Evolutionary conservation across 768 basidiomycete genomes (phyloP).

Genomic region (Mycena vitilis): DNA sequence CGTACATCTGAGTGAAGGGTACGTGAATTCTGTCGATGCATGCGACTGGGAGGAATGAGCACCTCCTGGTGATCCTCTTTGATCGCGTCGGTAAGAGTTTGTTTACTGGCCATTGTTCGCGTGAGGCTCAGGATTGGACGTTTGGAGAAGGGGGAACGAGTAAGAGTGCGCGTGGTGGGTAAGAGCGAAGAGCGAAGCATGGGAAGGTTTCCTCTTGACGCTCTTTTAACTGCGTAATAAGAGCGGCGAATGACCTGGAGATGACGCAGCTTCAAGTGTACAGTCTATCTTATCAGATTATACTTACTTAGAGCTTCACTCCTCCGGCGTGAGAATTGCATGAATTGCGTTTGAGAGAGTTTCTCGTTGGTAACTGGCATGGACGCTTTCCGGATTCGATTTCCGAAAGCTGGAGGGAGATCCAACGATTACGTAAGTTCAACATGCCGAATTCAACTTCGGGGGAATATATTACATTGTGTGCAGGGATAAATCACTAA

Average conservation of each 20-base stretch:
- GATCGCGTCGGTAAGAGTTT: constrained; percentile 52
- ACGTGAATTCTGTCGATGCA: not conserved
- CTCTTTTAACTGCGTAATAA: not conserved
- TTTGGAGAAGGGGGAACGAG: constrained; percentile 4
- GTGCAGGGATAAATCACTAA: too few species aligned
- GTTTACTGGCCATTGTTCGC: constrained; percentile 25
- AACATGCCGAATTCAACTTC: not conserved
- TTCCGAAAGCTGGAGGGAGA: not conserved
- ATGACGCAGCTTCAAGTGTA: too few species aligned
- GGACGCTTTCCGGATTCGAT: too few species aligned
- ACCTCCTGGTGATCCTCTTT: constrained; percentile 65
- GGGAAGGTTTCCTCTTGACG: not conserved
- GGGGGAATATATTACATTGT: too few species aligned
- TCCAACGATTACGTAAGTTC: constrained; percentile 3
- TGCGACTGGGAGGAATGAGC: not conserved
- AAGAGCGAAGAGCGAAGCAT: constrained; percentile 5
- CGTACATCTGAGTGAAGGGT: constrained; percentile 58
- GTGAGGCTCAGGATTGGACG: not conserved
- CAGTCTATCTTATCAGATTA: too few species aligned
- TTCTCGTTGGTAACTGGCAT: too few species aligned
- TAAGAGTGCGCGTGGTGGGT: constrained; percentile 6
- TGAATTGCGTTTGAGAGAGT: too few species aligned
- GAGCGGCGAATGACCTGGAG: not conserved
- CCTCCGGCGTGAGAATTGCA: too few species aligned
- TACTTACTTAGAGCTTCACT: too few species aligned